Evolutionary conservation across 331 rosid species (phyloP), one percentile per base, ranked within the genome.

Genomic region (Saraca asoca): DNA sequence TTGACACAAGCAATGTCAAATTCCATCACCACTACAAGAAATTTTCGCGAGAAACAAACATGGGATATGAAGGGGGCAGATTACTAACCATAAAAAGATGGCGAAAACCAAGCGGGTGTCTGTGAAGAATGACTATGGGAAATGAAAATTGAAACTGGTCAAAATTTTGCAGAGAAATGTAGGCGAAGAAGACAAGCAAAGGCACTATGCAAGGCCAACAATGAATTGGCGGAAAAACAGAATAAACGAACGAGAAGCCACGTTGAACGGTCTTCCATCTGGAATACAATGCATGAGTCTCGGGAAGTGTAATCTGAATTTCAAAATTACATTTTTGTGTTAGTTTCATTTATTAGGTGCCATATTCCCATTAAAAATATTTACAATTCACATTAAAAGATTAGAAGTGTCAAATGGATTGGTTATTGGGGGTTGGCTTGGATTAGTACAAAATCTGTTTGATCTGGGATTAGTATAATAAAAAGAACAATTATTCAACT

Each of bases 61-160:
- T 7, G 5, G 9, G 33, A 34, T 37, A 11, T 14, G 19, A 12
- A 2, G 39, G 33, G 55, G 45, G 37, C 5, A 20, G 33, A 53
- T 38, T 3, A 80, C 86, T 62, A 44, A 87, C 88, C 85, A 82
- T 77, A 71, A 72, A 80, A 80, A 66, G 78, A 70, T 43, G 88
- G 78, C 64, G 72, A 62, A 68, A 69, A 61, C 12, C 46, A 64
- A 64, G 16, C 34, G 70, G 78, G 64, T 69, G 81, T 62, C 16
- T 71, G 20, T 37, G 70, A 56, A 52, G 79, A 75, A 68, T 53
- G 75, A 70, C 60, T 53, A 58, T 35, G 31, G 72, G 75, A 66
- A 68, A 64, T 46, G 64, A 63, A 65, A 20, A 50, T 71, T 69
- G 48, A 45, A 58, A 62, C 19, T 76, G 38, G 57, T 66, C 69